Evolutionary conservation across 176 grass and related monocot genomes (phyloP).

Genomic region (Zizania latifolia): DNA sequence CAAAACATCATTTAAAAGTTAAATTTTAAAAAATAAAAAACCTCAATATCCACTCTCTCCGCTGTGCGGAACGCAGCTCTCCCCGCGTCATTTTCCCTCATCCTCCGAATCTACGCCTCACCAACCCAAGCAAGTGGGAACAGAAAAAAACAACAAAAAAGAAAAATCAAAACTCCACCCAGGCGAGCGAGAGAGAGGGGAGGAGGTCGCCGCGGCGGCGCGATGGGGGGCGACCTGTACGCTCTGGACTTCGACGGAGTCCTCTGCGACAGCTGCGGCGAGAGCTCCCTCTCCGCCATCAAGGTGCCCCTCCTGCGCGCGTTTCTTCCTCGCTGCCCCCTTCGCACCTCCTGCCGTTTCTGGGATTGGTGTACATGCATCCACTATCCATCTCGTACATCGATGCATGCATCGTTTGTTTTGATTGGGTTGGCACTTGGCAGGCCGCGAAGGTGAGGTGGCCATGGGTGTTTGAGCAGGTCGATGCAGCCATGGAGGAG

Average conservation of each 20-base stretch:
- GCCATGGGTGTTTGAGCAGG: slow-evolving; percentile 60
- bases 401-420: background rate
- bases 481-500: slow-evolving; percentile 48
- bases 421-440: slow-evolving; percentile 30
- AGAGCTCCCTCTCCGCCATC: slow-evolving; percentile 89
- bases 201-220: background rate
- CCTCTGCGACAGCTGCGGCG: slow-evolving; percentile 89
- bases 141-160: background rate
- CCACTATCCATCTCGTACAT: background rate
- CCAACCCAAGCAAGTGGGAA: background rate
- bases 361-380: too few species aligned
- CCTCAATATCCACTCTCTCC: background rate
- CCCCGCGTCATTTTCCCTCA: background rate
- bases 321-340: background rate
- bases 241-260: slow-evolving; percentile 94
- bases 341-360: background rate
- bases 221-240: slow-evolving; percentile 66
- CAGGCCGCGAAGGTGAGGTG: slow-evolving; percentile 90
- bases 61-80: background rate
- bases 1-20: too few species aligned
- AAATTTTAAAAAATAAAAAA: too few species aligned
- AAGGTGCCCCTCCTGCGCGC: slow-evolving; percentile 41
- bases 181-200: background rate
- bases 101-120: background rate
- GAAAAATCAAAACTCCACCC: background rate